Evolutionary conservation across 768 basidiomycete species (phyloP), one percentile per base, ranked within the genome.

Genomic region (Neoboletus magnificus): DNA sequence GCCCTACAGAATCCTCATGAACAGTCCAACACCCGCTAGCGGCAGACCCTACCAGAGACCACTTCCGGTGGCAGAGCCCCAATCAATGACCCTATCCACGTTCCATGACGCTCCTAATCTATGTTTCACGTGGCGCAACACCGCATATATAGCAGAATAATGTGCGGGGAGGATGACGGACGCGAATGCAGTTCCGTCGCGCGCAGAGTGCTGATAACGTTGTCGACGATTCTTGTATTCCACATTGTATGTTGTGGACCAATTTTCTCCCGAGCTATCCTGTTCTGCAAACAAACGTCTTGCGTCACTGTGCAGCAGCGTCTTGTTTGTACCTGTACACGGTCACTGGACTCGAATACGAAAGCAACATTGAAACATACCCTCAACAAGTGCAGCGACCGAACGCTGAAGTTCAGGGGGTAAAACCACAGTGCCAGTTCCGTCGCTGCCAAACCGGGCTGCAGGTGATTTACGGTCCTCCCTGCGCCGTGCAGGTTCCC

Each of bases 161-260:
- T 93, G 89, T 4, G 86, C 84, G 1, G 93, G 93, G 59, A 95
- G 79, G n/a, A 86, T 88, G 47, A 94, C 79, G 13, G 89, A 85
- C 15, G 88, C 87, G 67, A 93, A 95, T 5, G 93, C 93, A 25
- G 88, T 85, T 23, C 86, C 91, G 59, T 93, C 89, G 27, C 87
- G 79, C 52, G 81, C 77, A 39, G 75, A 75, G 68, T 89, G 88
- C 27, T 79, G 79, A 54, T 71, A 71, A 35, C 79, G 77, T 64
- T 89, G 86, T 50, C 75, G 72, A 40, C 76, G 73, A 13, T 85
- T 85, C 59, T 80, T 83, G 69, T 91, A 90, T 55, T 73, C 74
- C 10, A 76, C 75, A 53, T 84, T 74, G 65, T 84, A 87, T 11
- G 77, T 62, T 18, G 79, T 60, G 45, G 79, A 76, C 89, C 89